Evolutionary conservation across 768 basidiomycete genomes (phyloP).

Genomic region (Cubamyces lactineus): DNA sequence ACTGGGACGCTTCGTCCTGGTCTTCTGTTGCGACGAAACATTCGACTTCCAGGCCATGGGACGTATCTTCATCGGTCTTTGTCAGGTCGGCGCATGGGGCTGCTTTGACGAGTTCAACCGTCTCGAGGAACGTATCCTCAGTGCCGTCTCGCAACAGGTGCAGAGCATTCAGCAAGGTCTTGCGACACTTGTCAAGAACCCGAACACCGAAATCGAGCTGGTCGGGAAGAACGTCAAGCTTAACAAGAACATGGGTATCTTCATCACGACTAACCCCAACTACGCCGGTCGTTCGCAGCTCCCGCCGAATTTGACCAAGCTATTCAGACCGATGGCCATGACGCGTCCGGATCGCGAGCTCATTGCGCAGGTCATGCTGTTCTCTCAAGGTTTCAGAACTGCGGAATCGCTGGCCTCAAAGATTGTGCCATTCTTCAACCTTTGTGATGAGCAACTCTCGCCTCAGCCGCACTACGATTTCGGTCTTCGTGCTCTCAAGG

Average conservation of each 20-base stretch:
- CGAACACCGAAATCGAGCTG: constrained; percentile 89
- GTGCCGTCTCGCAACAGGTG: constrained; percentile 98
- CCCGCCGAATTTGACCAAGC: constrained; percentile 86
- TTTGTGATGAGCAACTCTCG: constrained; percentile 96
- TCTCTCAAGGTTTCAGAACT: constrained; percentile 98
- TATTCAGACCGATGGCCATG: constrained; percentile 99
- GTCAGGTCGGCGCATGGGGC: constrained; percentile 99
- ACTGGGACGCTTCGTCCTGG: constrained; percentile 96
- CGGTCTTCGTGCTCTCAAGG: constrained; percentile 95
- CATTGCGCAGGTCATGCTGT: constrained; percentile 99
- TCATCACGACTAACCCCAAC: constrained; percentile 98
- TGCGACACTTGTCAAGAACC: constrained; percentile 78
- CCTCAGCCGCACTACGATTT: constrained; percentile 99
- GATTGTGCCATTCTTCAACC: constrained; percentile 98
- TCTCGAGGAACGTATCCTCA: constrained; percentile 95
- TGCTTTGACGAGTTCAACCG: constrained; percentile 99
- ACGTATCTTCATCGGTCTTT: constrained; percentile 96
- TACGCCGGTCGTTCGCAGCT: constrained; percentile 96
- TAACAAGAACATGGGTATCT: constrained; percentile 94
- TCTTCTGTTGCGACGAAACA: constrained; percentile 99
- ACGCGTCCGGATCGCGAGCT: constrained; percentile 97
- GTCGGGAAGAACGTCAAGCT: constrained; percentile 94
- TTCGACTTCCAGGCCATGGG: constrained; percentile 99
- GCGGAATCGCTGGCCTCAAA: constrained; percentile 98
- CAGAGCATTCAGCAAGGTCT: constrained; percentile 98